These are phyloP conservation scores for Zygoascus flipseniorum DNA, from an alignment of 805 yeast species.

Conservation along the genomic window DNA sequence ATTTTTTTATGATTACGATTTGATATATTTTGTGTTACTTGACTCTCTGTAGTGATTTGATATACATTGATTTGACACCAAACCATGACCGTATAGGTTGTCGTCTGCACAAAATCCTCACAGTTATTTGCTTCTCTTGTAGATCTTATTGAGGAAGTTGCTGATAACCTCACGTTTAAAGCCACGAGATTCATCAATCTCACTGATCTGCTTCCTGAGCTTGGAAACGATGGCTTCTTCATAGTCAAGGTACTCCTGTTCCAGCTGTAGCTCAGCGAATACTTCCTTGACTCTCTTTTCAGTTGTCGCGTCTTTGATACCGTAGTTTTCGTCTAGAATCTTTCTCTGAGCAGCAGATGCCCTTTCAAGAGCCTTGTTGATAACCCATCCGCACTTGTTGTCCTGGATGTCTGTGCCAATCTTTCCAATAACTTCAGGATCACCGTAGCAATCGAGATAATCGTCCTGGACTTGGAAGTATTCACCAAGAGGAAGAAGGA, in stretches of 20 bases:
- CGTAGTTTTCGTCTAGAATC: slow-evolving; percentile 80
- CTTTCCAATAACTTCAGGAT: slow-evolving; percentile 95
- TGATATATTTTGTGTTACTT: background rate
- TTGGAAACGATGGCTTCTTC: slow-evolving; percentile 70
- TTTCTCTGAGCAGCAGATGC: slow-evolving; percentile 75
- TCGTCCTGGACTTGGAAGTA: slow-evolving; percentile 99
- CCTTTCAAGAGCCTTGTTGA: slow-evolving; percentile 81
- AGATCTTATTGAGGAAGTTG: slow-evolving; percentile 79
- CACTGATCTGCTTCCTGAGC: slow-evolving; percentile 54
- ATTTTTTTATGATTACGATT: background rate
- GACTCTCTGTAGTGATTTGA: background rate
- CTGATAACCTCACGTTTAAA: slow-evolving; percentile 81
- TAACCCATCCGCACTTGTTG: slow-evolving; percentile 97
- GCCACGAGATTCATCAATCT: slow-evolving; percentile 85
- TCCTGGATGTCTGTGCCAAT: slow-evolving; percentile 98
- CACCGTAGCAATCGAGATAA: slow-evolving; percentile 92
- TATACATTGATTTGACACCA: background rate
- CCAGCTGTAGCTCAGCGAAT: slow-evolving; percentile 66
- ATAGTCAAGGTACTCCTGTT: slow-evolving; percentile 62
- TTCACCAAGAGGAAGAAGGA: slow-evolving; percentile 91
- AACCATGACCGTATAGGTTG: background rate
- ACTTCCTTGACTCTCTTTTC: slow-evolving; percentile 68
- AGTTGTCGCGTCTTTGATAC: slow-evolving; percentile 60
- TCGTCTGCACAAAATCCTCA: too few species aligned
- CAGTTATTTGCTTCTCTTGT: slow-evolving; percentile 70